phyloP scores from a whole-genome alignment of 139 green algal species.

The Chlamydomonas urium region DNA sequence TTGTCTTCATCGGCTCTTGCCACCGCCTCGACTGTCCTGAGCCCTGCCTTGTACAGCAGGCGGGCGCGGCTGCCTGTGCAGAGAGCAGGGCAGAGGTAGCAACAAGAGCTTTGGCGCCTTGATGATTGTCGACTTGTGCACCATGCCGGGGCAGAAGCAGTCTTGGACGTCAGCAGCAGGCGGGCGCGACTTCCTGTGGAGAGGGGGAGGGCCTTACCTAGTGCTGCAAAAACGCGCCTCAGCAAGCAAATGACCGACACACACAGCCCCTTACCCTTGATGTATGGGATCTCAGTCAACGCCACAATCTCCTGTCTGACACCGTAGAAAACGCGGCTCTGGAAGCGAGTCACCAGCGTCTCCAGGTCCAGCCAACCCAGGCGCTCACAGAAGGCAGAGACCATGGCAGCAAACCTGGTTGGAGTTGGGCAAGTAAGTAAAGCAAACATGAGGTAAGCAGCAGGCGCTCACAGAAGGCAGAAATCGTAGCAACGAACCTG shows the following conservation, averaged over 20 bases:
- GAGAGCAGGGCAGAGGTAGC: neutral
- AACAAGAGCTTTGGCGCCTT: neutral
- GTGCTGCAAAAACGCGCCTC: neutral
- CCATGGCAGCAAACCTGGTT: constrained; percentile 57
- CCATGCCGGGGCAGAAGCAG: no score
- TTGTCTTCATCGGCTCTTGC: constrained; percentile 23
- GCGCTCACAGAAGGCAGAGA: constrained; percentile 75
- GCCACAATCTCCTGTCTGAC: constrained; percentile 70
- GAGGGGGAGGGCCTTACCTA: no score
- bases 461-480: neutral
- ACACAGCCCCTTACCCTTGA: constrained; percentile 16
- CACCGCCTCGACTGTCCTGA: constrained; percentile 66
- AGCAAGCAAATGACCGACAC: neutral
- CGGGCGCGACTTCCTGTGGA: no score
- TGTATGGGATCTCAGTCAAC: constrained; percentile 58
- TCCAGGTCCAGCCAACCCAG: constrained; percentile 72
- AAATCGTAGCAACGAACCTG: neutral
- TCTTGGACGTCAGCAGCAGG: no score
- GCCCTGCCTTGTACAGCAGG: constrained; percentile 73
- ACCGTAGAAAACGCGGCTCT: constrained; percentile 56
- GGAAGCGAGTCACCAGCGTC: constrained; percentile 70
- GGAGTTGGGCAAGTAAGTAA: neutral
- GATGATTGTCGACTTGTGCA: no score
- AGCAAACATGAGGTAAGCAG: neutral
- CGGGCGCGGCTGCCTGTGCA: constrained; percentile 49